Conservation (phyloP, 169 alveolate species). For the Plasmodium knowlesi region DNA sequence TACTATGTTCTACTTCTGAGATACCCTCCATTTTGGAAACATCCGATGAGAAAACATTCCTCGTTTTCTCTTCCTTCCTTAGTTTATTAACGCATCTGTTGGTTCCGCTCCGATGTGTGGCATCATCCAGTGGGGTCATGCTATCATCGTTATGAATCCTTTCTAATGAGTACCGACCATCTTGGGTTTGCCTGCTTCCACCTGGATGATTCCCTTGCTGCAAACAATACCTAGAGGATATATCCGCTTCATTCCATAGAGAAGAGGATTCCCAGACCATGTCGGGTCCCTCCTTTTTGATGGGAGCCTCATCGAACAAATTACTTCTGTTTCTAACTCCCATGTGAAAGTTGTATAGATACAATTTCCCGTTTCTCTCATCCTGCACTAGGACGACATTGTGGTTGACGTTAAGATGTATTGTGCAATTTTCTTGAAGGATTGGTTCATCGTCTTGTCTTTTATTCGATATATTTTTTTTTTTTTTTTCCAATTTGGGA, state of each 20-base stretch:
- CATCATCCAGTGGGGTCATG: background rate
- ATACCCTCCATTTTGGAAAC: background rate
- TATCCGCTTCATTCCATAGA: background rate
- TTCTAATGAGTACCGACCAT: background rate
- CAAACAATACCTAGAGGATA: too few species aligned
- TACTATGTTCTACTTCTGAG: background rate
- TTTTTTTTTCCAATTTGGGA: background rate
- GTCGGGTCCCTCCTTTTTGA: background rate
- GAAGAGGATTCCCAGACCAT: background rate
- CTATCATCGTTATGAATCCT: background rate
- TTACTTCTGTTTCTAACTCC: background rate
- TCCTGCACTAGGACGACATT: slow-evolving; percentile 14
- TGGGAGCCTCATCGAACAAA: background rate
- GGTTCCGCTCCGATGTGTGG: background rate
- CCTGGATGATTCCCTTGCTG: background rate
- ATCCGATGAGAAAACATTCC: background rate
- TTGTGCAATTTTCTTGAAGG: background rate
- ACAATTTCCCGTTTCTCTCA: slow-evolving; percentile 6
- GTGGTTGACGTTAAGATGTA: slow-evolving; percentile 3
- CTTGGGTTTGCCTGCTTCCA: background rate
- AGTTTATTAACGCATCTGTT: background rate
- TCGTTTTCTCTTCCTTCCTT: background rate
- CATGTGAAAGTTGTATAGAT: slow-evolving; percentile 11
- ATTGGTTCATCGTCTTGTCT: background rate
- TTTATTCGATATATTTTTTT: background rate